These are phyloP conservation scores for Saccharomycopsis javanensis DNA, from an alignment of 805 yeast species.

Conservation along the genomic window DNA sequence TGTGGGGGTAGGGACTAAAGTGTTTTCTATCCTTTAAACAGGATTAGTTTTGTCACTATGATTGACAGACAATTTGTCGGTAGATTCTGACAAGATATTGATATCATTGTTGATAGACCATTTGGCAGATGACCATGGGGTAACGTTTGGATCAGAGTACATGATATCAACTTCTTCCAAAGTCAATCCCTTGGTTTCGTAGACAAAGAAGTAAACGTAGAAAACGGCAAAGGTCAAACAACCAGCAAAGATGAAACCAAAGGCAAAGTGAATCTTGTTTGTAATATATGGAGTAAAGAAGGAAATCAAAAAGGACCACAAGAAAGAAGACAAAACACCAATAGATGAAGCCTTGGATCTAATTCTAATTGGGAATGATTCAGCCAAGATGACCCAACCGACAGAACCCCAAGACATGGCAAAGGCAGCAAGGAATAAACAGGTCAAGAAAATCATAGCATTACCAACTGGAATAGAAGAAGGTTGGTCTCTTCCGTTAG, in stretches of 20 bases:
- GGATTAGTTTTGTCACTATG: not conserved
- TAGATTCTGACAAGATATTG: not conserved
- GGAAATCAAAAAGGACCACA: slow-evolving; percentile 54
- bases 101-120: not conserved
- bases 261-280: slow-evolving; percentile 24
- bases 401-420: slow-evolving; percentile 76
- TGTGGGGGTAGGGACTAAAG: not conserved
- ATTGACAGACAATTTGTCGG: not conserved
- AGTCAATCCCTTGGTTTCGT: slow-evolving; percentile 73
- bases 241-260: slow-evolving; percentile 41
- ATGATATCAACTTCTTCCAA: slow-evolving; percentile 37
- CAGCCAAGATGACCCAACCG: slow-evolving; percentile 56
- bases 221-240: slow-evolving; percentile 45
- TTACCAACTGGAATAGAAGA: slow-evolving; percentile 45
- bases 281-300: slow-evolving; percentile 64
- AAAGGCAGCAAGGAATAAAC: slow-evolving; percentile 55
- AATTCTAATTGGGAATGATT: slow-evolving; percentile 58
- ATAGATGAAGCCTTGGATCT: slow-evolving; percentile 47
- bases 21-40: too few species aligned
- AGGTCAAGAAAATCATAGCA: slow-evolving; percentile 55
- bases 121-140: slow-evolving; percentile 14
- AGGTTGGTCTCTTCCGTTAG: slow-evolving; percentile 28
- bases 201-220: slow-evolving; percentile 64
- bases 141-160: slow-evolving; percentile 11
- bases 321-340: slow-evolving; percentile 55